These are phyloP conservation scores for Prunus mongolica DNA, from an alignment of 306 rosid genomes.

Conservation along the genomic window DNA sequence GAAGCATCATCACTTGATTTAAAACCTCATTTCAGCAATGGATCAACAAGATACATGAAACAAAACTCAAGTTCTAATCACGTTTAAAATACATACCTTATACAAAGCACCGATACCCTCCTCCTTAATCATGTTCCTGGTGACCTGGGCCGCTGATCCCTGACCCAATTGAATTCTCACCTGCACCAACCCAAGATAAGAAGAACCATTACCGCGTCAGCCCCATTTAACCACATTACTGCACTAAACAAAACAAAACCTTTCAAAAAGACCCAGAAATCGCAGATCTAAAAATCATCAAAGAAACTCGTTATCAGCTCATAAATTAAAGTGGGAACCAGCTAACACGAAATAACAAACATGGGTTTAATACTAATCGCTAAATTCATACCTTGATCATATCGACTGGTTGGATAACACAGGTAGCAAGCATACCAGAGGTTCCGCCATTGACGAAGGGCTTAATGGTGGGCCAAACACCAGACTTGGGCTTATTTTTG, in stretches of 20 bases:
- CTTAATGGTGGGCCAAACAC: constrained; percentile 75
- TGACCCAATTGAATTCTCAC: constrained; percentile 99
- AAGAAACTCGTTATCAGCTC: constrained; percentile 1
- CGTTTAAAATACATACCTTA: constrained; percentile 46
- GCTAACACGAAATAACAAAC: background rate
- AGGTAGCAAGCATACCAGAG: constrained; percentile 98
- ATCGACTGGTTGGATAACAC: constrained; percentile 93
- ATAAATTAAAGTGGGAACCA: background rate
- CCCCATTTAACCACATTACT: background rate
- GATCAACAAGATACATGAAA: constrained; percentile 4
- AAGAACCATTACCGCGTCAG: background rate
- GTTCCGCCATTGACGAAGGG: constrained; percentile 94
- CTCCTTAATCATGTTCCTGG: constrained; percentile 74
- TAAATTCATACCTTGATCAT: constrained; percentile 78
- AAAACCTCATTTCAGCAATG: background rate
- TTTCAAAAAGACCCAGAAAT: background rate
- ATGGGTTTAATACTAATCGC: constrained; percentile 4
- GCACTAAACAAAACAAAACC: background rate
- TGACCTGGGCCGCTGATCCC: constrained; percentile 77
- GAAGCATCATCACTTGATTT: background rate
- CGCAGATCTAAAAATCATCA: constrained; percentile 49
- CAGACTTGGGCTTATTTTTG: constrained; percentile 65
- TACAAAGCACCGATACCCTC: constrained; percentile 87
- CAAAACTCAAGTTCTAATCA: background rate
- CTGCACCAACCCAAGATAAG: constrained; percentile 34